Base-by-base conservation (phyloP, 768 basidiomycete species). In the Lactifluus rugatus region DNA sequence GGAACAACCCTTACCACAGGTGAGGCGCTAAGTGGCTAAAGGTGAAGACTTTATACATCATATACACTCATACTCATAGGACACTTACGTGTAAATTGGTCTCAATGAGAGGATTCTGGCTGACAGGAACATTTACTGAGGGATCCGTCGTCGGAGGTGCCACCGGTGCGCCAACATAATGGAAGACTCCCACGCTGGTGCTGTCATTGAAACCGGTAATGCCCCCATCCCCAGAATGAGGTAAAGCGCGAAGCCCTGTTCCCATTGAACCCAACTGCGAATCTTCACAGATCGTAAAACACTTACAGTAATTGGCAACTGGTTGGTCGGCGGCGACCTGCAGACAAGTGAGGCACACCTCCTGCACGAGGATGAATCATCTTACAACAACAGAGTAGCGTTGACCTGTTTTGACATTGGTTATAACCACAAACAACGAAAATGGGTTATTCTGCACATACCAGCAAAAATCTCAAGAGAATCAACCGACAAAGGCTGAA, bases 281-380 rank as follows among this genome's bases (percentile, higher is more conserved):
- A 21, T 19, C 19, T n/a, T 31, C 44, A 16, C 8, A 17, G 3
- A 31, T 19, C 17, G 10, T n/a, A 8, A 21, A 48, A 47, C 61
- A 66, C 62, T 39, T 39, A 78, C 76, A 78, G 63, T 78, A 79
- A n/a, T n/a, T n/a, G n/a, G n/a, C n/a, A n/a, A n/a, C n/a, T n/a
- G n/a, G n/a, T n/a, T n/a, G n/a, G n/a, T n/a, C n/a, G n/a, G n/a
- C n/a, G n/a, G n/a, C n/a, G n/a, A n/a, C n/a, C n/a, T n/a, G n/a
- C n/a, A n/a, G n/a, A n/a, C n/a, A n/a, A n/a, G n/a, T n/a, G n/a
- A n/a, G n/a, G n/a, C n/a, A n/a, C n/a, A n/a, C n/a, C n/a, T n/a
- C n/a, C n/a, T n/a, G n/a, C n/a, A n/a, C n/a, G n/a, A n/a, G n/a
- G n/a, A n/a, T n/a, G n/a, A n/a, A n/a, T n/a, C n/a, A n/a, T n/a